Evolutionary conservation across 2,329 filamentous ascomycete species (phyloP), one percentile per base, ranked within the genome.

Genomic region (Zasmidium citrigriseum): DNA sequence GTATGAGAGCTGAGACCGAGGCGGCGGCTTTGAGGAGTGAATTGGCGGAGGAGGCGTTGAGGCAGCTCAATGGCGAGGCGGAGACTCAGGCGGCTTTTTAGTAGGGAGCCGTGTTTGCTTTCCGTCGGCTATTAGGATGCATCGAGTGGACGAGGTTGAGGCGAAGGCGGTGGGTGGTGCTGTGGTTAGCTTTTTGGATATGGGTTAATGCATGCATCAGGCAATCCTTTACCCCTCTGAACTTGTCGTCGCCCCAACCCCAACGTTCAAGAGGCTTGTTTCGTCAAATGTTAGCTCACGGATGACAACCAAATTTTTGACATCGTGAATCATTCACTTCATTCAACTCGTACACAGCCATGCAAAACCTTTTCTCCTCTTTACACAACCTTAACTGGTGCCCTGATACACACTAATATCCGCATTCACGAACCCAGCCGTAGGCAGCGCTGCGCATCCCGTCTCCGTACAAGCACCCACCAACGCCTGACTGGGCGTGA

Each of bases 31-130:
- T 80, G 53, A 75, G 77, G 60, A 75, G 74, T 23, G 77, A 80
- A 54, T 67, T 82, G 61, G 79, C 79, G 1, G 80, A 81, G 64
- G 69, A 77, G 62, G 75, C 75, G n/a, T 58, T 82, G 57, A 71
- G 75, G 57, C 54, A 67, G 54, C 59, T 68, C 46, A 68, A 65
- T 51, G 65, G 64, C 20, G 65, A 67, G 54, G 64, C 60, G 22
- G 66, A 65, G 63, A 60, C 62, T 46, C 60, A 62, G 59, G 67
- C 61, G 23, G 67, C 63, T 55, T 69, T 68, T 46, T 68, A 67
- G 66, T 66, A 61, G 52, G 12, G 21, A 18, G 58, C 52, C 11
- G 45, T n/a, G 21, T 45, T 45, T 34, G 52, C n/a, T 38, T 23
- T 24, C 14, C 22, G 22, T 49, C 22, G 7, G 27, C 34, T 41